Evolutionary conservation across 1,284 basidiomycete genomes (phyloP), one percentile per base, ranked within the genome.

Genomic region (Moesziomyces antarcticus): DNA sequence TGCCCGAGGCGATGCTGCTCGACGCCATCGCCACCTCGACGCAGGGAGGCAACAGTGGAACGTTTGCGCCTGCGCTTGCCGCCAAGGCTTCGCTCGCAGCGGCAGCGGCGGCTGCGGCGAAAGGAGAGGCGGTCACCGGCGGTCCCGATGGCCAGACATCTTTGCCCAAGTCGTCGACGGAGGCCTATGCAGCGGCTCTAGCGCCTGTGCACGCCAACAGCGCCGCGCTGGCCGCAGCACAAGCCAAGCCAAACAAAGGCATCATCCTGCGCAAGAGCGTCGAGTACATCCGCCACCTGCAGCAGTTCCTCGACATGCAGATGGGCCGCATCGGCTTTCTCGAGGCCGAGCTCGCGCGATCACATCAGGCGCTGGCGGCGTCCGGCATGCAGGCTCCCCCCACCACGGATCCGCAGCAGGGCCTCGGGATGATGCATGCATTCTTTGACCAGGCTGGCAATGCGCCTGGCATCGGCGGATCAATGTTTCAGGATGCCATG

Each of bases 1-100:
- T 96, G 64, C 93, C 93, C 2, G 92, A 93, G 50, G 62, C 76
- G 14, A 80, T 86, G 61, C 72, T 86, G 22, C 71, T 82, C 30
- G 82, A 79, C 53, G 80, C 72, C 27, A 79, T 82, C 16, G 80
- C 78, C 16, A 70, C 68, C 10, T 81, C 75, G 18, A 77, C 72
- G 35, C 56, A 74, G n/a, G 77, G 79, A 18, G 77, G 79, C 40
- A 77, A 79, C 58, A 76, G 67, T 25, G 72, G 71, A 10, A 70
- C 67, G 0, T 77, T 77, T 44, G 75, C 72, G 3, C 70, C 72
- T 21, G 73, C 73, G 27, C 45, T 74, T 14, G 73, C 76, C 45
- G 74, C 73, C 30, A 71, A 75, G 25, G 68, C 75, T 25, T 68
- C 73, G 24, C 56, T 75, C 1, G 68, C 73, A 20, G 63, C 65